Evolutionary conservation across 495 filamentous ascomycete species (phyloP).

Genomic region (Neurospora sp.): DNA sequence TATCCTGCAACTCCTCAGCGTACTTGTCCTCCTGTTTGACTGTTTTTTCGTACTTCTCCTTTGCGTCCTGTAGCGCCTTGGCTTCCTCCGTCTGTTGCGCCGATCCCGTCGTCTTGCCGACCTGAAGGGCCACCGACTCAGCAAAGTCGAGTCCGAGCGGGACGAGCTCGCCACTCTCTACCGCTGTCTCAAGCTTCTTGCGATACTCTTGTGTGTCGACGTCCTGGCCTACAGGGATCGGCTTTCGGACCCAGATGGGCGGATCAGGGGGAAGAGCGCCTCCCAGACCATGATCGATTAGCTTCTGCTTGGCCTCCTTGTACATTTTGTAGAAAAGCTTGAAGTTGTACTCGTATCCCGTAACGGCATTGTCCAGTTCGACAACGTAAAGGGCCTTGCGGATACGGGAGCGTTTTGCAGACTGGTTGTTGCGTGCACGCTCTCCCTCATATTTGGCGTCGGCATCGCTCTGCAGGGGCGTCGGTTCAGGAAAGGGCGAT

Average conservation of each 20-base stretch:
- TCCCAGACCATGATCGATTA: not conserved
- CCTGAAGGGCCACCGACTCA: not conserved
- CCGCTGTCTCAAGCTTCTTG: not conserved
- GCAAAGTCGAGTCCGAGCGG: conserved; percentile 1
- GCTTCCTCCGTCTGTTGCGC: not conserved
- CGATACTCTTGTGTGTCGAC: not conserved
- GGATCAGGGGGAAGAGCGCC: not conserved
- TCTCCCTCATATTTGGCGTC: not conserved
- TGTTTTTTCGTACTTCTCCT: not conserved
- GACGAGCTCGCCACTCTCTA: not conserved
- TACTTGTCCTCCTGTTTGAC: not conserved
- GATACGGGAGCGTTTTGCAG: conserved; percentile 1
- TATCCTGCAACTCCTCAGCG: not conserved
- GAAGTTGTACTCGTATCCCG: not conserved
- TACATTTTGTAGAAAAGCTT: not conserved
- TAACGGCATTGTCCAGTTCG: conserved; percentile 5
- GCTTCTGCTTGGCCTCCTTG: not conserved
- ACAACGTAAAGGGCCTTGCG: conserved; percentile 2
- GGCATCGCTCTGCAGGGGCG: not conserved
- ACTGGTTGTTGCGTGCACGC: conserved; percentile 3
- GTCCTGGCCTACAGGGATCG: not conserved
- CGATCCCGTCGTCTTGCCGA: not conserved
- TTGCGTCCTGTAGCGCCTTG: not conserved
- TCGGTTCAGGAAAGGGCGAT: not conserved
- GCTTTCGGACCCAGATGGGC: not conserved